These are phyloP conservation scores for Rubroshorea leprosula DNA, from an alignment of 345 rosid genomes.

Conservation along the genomic window DNA sequence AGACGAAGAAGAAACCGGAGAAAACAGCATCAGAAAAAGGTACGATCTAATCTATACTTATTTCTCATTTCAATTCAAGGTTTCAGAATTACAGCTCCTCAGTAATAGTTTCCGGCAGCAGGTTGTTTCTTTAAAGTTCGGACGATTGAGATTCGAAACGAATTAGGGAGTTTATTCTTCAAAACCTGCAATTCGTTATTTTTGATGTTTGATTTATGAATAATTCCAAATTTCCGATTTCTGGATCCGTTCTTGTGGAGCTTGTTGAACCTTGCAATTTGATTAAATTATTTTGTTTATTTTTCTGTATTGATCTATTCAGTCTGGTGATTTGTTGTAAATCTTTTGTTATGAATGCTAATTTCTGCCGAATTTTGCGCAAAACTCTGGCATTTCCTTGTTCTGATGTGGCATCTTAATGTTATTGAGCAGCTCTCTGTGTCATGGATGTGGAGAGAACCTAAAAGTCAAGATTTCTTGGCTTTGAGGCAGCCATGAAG, in stretches of 20 bases:
- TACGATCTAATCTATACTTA: not conserved
- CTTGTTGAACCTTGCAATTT: too few species aligned
- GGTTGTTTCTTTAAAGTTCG: not conserved
- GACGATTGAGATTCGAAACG: not conserved
- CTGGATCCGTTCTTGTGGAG: not conserved
- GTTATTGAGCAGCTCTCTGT: not conserved
- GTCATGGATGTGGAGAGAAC: conserved; percentile 22
- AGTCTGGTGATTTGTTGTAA: too few species aligned
- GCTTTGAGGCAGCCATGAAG: conserved; percentile 55
- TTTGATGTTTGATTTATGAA: not conserved
- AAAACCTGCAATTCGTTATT: not conserved
- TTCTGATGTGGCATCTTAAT: not conserved
- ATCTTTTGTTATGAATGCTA: too few species aligned
- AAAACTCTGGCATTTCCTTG: not conserved
- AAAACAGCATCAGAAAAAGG: not conserved
- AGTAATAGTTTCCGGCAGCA: too few species aligned
- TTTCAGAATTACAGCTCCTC: not conserved
- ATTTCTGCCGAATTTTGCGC: too few species aligned
- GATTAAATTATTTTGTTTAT: too few species aligned
- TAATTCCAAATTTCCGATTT: not conserved
- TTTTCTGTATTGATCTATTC: too few species aligned
- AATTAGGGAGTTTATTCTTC: not conserved
- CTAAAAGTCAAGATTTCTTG: conserved; percentile 11
- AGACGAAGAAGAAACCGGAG: not conserved
- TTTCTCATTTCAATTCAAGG: not conserved